Percentiles rank a stretch among this genome's conserved stretches.
These are phyloP conservation scores for Botrytis fragariae DNA, from an alignment of 2,329 filamentous ascomycete genomes.

Conservation along the genomic window DNA sequence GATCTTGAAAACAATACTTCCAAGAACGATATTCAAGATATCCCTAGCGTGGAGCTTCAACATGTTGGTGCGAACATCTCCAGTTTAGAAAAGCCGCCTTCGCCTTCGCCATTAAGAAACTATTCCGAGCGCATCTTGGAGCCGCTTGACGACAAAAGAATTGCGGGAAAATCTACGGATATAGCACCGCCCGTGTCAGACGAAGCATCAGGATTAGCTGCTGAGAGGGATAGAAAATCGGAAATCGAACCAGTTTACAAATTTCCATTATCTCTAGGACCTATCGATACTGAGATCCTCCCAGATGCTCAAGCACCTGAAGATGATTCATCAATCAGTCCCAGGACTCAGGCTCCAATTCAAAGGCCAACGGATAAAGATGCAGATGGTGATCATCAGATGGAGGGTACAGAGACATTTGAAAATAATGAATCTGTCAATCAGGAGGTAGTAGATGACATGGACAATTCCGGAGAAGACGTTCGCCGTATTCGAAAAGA, in stretches of 20 bases:
- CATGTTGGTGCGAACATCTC: not conserved
- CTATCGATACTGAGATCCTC: conserved; percentile 8
- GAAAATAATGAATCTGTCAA: not conserved
- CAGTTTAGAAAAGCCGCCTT: not conserved
- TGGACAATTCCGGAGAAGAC: not conserved
- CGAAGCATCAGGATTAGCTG: not conserved
- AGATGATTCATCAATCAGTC: conserved; percentile 11
- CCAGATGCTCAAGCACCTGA: conserved; percentile 13
- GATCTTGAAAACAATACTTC: not conserved
- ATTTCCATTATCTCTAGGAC: not conserved
- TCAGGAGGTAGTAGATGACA: not conserved
- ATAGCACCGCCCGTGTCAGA: not conserved
- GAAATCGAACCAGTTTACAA: not conserved
- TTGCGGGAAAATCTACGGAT: too few relatives aligned
- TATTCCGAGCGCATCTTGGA: not conserved
- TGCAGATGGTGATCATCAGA: conserved; percentile 1
- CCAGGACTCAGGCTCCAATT: not conserved
- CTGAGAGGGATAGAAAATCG: not conserved
- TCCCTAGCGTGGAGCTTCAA: not conserved
- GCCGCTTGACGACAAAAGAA: not conserved
- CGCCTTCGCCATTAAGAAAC: not conserved
- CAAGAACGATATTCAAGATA: not conserved
- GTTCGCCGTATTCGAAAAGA: not conserved
- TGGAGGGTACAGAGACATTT: not conserved
- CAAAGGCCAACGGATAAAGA: not conserved